A percentile compares a stretch with the other conserved stretches of the same genome.
These are phyloP conservation scores for Tricholoma matsutake DNA, from an alignment of 768 basidiomycete genomes.

Conservation along the genomic window DNA sequence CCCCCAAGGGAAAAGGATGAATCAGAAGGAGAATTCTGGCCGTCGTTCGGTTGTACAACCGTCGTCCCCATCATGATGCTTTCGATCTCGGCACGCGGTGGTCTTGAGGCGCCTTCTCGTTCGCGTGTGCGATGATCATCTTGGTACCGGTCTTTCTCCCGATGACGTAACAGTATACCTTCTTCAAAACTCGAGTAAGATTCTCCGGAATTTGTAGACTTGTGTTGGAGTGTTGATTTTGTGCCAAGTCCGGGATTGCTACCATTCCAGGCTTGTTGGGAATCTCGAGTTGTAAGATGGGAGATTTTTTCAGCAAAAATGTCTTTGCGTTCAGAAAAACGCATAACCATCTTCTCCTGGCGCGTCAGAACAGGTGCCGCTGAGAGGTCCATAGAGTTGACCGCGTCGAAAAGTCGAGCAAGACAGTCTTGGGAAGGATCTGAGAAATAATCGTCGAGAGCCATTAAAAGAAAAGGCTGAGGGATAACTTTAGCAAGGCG, in stretches of 20 bases:
- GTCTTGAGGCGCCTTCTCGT: conserved; percentile 23
- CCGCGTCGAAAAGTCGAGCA: conserved; percentile 84
- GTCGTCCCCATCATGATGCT: conserved; percentile 30
- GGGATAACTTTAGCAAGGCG: conserved; percentile 8
- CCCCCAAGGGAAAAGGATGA: conserved; percentile 75
- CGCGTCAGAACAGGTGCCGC: conserved; percentile 74
- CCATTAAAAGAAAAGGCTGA: conserved; percentile 91
- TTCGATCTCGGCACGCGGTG: conserved; percentile 36
- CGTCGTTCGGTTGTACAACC: conserved; percentile 23
- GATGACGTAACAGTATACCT: conserved; percentile 48
- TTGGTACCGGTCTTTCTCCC: conserved; percentile 26
- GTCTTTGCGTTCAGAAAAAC: conserved; percentile 87
- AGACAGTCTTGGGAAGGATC: conserved; percentile 90
- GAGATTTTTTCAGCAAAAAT: conserved; percentile 85
- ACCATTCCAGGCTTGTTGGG: conserved; percentile 27
- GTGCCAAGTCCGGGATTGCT: conserved; percentile 20
- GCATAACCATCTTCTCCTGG: conserved; percentile 85
- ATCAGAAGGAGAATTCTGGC: conserved; percentile 61
- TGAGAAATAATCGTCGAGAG: conserved; percentile 91
- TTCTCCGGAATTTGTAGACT: conserved; percentile 52
- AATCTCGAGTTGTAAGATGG: conserved; percentile 22
- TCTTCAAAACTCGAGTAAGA: conserved; percentile 74
- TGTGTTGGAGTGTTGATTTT: conserved; percentile 36
- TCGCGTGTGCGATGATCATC: conserved; percentile 37
- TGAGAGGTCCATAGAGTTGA: conserved; percentile 89